phyloP scores from a whole-genome alignment of 2,329 filamentous ascomycete genomes.

The Venturia effusa region DNA sequence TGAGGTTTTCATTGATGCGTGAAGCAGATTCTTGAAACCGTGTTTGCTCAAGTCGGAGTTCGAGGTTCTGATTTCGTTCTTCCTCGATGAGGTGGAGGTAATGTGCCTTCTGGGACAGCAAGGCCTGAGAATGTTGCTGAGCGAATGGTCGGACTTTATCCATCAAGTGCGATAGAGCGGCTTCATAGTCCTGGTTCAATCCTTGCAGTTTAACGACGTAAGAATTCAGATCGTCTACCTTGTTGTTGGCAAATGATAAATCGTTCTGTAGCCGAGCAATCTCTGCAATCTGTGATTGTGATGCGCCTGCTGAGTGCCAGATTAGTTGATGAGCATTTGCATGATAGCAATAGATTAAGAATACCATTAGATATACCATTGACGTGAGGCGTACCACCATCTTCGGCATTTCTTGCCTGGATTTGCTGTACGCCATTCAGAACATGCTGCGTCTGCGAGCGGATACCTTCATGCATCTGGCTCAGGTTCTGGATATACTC shows the following conservation, averaged over 20 bases:
- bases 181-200: slow-evolving; percentile 32
- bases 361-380: slow-evolving; percentile 21
- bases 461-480: slow-evolving; percentile 28
- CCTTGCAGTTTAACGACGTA: slow-evolving; percentile 19
- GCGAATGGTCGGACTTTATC: slow-evolving; percentile 26
- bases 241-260: slow-evolving; percentile 21
- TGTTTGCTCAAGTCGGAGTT: slow-evolving; percentile 36
- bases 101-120: slow-evolving; percentile 35
- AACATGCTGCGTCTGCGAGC: slow-evolving; percentile 26
- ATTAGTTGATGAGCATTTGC: slow-evolving; percentile 11
- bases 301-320: neutral
- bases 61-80: slow-evolving; percentile 32
- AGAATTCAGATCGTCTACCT: slow-evolving; percentile 18
- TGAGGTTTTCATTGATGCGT: slow-evolving; percentile 31
- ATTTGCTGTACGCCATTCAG: slow-evolving; percentile 27
- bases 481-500: slow-evolving; percentile 29
- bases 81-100: slow-evolving; percentile 34
- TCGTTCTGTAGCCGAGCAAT: slow-evolving; percentile 22
- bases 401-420: slow-evolving; percentile 25
- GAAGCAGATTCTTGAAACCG: slow-evolving; percentile 37
- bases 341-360: neutral
- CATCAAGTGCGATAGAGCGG: slow-evolving; percentile 26
- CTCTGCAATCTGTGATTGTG: slow-evolving; percentile 20
- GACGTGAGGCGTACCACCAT: slow-evolving; percentile 20
- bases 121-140: slow-evolving; percentile 31